Evolutionary conservation across 805 yeast genomes (phyloP), one percentile per base, ranked within the genome.

Genomic region (Kazachstania africana): DNA sequence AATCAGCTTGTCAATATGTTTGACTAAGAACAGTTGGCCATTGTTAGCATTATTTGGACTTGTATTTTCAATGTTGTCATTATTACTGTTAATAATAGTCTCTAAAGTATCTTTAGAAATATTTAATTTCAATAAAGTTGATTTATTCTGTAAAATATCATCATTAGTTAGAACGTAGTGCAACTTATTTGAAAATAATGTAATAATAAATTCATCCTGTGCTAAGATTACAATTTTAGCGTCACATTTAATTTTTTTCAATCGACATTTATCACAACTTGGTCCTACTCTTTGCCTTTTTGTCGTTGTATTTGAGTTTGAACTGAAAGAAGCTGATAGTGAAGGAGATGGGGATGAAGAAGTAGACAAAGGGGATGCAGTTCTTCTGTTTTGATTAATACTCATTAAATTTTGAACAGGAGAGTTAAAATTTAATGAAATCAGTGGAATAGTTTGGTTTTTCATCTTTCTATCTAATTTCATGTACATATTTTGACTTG

Each of bases 191-290:
- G 45, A 32, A 24, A 36, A 31, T 25, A 39, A 31, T 13, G 38
- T 32, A 4, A 45, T 30, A 16, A 45, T 33, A 12, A 36, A 12
- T 13, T 56, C 45, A 33, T 45, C 47, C 29, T 51, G 54, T 16
- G 35, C 29, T 8, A 72, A 36, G 18, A 70, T 61, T 19, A 56
- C 54, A 9, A 77, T 71, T 39, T 67, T 75, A 1, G 87, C 82
- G 51, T 78, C 75, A 55, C 88, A 78, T 55, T 78, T 78, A 36
- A 78, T 78, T 50, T 78, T 78, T 36, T 83, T 65, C n/a, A 70
- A 49, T 34, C 85, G 62, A 51, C 88, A 78, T 31, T 70, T 60
- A 49, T 78, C 85, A 53, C 88, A 78, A 22, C 79, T 70, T 6
- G 88, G 88, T 0, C 88, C 88, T 16, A 72, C 62, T 35, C 88